phyloP scores from a whole-genome alignment of 2,329 filamentous ascomycete genomes.

The Claviceps sp. region DNA sequence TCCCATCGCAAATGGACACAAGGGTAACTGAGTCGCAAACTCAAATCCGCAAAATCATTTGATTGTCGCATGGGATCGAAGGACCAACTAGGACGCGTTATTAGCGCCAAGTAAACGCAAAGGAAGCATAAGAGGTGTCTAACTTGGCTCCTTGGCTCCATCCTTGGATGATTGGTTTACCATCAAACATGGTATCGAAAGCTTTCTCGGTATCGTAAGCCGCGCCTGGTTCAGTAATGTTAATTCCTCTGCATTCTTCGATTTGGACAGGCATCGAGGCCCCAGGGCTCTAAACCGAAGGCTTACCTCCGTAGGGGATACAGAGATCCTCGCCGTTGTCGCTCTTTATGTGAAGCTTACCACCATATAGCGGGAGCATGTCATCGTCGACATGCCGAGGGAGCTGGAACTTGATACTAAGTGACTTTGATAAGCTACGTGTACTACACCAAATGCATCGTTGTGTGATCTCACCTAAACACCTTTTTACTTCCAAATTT shows the following conservation, averaged over 20 bases:
- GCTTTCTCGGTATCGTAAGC: conserved; percentile 25
- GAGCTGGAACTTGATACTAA: conserved; percentile 17
- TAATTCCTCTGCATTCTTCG: neutral
- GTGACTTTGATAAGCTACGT: too few relatives aligned
- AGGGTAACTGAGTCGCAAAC: conserved; percentile 17
- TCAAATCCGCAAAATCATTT: conserved; percentile 19
- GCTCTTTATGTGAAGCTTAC: conserved; percentile 28
- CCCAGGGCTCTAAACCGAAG: too few relatives aligned
- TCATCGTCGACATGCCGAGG: conserved; percentile 18
- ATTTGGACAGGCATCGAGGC: neutral
- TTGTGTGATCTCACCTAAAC: conserved; percentile 12
- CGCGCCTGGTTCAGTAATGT: conserved; percentile 12
- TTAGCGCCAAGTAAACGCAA: neutral
- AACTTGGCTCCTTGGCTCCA: conserved; percentile 9
- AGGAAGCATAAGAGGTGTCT: neutral
- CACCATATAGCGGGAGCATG: conserved; percentile 28
- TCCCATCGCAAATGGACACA: conserved; percentile 24
- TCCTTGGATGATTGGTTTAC: conserved; percentile 11
- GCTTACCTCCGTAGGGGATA: conserved; percentile 27
- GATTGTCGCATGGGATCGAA: conserved; percentile 16
- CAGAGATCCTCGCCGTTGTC: conserved; percentile 26
- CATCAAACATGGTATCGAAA: conserved; percentile 23
- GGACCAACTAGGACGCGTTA: conserved; percentile 15
- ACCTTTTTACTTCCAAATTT: conserved; percentile 16
- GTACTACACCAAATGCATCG: neutral